Base-by-base conservation (phyloP, 441 rosid species). In the Daphne laureola region DNA sequence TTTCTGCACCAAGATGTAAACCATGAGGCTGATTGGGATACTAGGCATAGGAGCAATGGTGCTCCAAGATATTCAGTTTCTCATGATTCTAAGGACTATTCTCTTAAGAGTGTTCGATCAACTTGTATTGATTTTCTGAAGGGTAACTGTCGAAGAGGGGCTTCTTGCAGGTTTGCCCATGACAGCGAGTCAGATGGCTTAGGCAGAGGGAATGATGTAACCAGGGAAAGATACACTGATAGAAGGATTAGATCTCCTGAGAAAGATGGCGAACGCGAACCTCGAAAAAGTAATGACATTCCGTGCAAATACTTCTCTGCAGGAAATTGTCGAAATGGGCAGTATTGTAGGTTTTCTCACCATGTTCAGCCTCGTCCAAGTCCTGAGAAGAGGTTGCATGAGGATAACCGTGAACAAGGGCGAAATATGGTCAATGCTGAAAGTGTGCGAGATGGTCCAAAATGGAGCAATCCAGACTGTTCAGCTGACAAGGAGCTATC, bases 321-420 rank as follows among this genome's bases (percentile, higher is more conserved):
- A 3, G 86, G 92, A 27, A 69, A 80, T 55, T 87, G 96, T 68
- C 85, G 87, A 55, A 83, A 82, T 66, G 96, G 98, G 46, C 82
- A 75, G 16, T 49, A 64, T 69, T 91, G 98, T 70, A 74, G 87
- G 74, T 91, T 83, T 70, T 81, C 80, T 51, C 98, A 91, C 73
- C 67, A 74, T 36, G 67, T 53, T 62, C 70, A 72, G 63, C 63
- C 67, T 38, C 67, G 42, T 57, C 21, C 46, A 61, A 90, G 81
- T 61, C 88, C 84, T 52, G 86, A 78, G 13, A 77, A 74, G 62
- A 77, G 76, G 72, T 68, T 69, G 46, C 75, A 64, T 53, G 77
- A 68, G 26, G 75, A 65, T 49, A 66, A 67, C 66, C 57, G 70
- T 70, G 65, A 69, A 38, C 73, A 48, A n/a, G 73, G 54, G 52